A percentile compares a stretch with the other conserved stretches of the same genome.
Conservation (phyloP, 768 basidiomycete species). For the Macrolepiota albuminosa region DNA sequence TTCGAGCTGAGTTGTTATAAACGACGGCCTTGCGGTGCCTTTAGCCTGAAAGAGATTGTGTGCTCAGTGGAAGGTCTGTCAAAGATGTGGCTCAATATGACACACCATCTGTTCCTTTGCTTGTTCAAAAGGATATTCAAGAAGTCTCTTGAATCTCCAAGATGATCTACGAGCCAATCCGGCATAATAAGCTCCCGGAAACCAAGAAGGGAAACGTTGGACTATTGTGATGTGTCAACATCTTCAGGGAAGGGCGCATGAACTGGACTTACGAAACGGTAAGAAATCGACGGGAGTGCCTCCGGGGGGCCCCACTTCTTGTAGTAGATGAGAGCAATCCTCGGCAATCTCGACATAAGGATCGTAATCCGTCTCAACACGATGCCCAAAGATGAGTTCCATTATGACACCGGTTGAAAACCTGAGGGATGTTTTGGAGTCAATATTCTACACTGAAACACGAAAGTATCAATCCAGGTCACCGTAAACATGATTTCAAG, state of each 20-base stretch:
- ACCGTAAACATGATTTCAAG: background rate
- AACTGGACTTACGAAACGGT: conserved; percentile 11
- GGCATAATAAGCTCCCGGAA: conserved; percentile 24
- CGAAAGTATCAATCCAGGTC: background rate
- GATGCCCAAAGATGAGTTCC: conserved; percentile 11
- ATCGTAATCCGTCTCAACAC: conserved; percentile 1
- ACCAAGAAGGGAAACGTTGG: conserved; percentile 26
- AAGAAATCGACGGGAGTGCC: conserved; percentile 12
- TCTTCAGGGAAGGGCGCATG: background rate
- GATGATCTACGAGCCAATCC: conserved; percentile 15
- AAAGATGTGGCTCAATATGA: background rate
- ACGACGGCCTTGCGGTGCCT: background rate
- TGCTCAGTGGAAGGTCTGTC: background rate
- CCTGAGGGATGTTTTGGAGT: background rate
- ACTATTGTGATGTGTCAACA: conserved; percentile 13
- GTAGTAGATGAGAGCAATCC: background rate
- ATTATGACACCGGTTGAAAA: conserved; percentile 12
- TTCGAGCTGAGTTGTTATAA: background rate
- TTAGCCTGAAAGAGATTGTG: background rate
- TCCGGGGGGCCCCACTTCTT: conserved; percentile 1
- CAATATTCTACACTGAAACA: background rate
- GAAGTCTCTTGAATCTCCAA: background rate
- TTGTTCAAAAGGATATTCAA: conserved; percentile 4
- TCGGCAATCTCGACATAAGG: conserved; percentile 7
- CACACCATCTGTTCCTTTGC: conserved; percentile 28